These are phyloP conservation scores for Ophiostoma perfectum DNA, from an alignment of 2,329 filamentous ascomycete species.

Conservation along the genomic window DNA sequence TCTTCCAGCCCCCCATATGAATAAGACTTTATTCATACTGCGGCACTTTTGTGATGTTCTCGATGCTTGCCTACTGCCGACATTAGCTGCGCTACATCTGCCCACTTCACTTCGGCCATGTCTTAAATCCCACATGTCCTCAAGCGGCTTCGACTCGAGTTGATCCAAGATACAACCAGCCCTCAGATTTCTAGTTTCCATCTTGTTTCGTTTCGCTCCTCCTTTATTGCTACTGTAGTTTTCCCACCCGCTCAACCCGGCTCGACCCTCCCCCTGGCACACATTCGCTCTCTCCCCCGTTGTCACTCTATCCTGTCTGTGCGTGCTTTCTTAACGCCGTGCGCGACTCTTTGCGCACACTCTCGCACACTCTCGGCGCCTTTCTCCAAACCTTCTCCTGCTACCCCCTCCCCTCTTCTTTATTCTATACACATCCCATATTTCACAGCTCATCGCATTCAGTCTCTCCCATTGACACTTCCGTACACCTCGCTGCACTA, in stretches of 20 bases:
- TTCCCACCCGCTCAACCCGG: neutral
- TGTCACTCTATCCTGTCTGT: constrained; percentile 3
- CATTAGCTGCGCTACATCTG: neutral
- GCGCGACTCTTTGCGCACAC: neutral
- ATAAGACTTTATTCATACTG: neutral
- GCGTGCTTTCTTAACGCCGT: constrained; percentile 2
- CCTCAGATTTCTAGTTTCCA: neutral
- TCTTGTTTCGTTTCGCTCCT: no score
- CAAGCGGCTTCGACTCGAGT: neutral
- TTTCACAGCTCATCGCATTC: neutral
- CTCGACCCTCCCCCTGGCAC: neutral
- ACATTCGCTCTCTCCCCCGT: no score
- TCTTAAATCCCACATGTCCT: constrained; percentile 2
- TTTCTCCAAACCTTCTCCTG: neutral
- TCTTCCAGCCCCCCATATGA: neutral
- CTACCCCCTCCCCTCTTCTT: neutral
- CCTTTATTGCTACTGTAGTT: neutral
- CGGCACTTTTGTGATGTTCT: neutral
- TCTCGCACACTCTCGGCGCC: neutral
- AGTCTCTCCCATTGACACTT: neutral
- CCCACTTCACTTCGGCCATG: neutral
- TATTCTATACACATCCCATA: neutral
- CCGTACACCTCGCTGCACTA: neutral
- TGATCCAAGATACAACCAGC: neutral
- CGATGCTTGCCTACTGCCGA: neutral